Percentiles rank a stretch among this genome's conserved stretches.
Conservation (phyloP, 768 basidiomycete genomes). For the Arthromyces matolae region DNA sequence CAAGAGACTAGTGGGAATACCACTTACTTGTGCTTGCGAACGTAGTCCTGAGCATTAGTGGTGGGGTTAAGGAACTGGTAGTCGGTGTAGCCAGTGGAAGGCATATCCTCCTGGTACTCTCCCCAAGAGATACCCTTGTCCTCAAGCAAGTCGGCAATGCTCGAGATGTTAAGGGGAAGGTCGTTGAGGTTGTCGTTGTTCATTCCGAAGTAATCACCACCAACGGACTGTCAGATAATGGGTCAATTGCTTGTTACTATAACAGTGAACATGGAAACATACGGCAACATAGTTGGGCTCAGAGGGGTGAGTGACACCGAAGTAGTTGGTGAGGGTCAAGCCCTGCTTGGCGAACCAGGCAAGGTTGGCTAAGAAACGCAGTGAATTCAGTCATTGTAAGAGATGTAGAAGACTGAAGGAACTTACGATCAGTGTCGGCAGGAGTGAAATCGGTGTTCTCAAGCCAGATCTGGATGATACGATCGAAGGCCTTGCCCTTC, state of each 20-base stretch:
- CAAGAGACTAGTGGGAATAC: constrained; percentile 1
- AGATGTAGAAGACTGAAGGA: neutral
- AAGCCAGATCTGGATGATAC: constrained; percentile 46
- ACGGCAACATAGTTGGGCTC: constrained; percentile 57
- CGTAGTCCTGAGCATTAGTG: constrained; percentile 24
- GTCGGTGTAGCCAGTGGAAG: constrained; percentile 43
- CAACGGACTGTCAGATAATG: constrained; percentile 3
- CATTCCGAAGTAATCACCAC: constrained; percentile 32
- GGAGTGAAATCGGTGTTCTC: constrained; percentile 55
- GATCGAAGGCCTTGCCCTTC: constrained; percentile 27
- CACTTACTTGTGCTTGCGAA: constrained; percentile 29
- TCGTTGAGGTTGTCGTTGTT: constrained; percentile 34
- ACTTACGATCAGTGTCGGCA: constrained; percentile 24
- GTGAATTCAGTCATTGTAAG: neutral
- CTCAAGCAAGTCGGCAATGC: constrained; percentile 58
- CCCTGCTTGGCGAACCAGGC: constrained; percentile 44
- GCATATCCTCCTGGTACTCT: constrained; percentile 59
- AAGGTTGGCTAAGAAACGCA: constrained; percentile 21
- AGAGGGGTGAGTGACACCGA: constrained; percentile 53
- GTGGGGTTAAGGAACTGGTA: constrained; percentile 28
- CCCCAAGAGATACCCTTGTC: constrained; percentile 57
- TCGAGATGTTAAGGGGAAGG: constrained; percentile 48
- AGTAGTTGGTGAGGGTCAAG: constrained; percentile 42
- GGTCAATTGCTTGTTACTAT: constrained; percentile 11
- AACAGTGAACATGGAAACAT: constrained; percentile 11